Evolutionary conservation across 176 grass and related monocot genomes (phyloP), one percentile per base, ranked within the genome.

Genomic region (Paspalum notatum): DNA sequence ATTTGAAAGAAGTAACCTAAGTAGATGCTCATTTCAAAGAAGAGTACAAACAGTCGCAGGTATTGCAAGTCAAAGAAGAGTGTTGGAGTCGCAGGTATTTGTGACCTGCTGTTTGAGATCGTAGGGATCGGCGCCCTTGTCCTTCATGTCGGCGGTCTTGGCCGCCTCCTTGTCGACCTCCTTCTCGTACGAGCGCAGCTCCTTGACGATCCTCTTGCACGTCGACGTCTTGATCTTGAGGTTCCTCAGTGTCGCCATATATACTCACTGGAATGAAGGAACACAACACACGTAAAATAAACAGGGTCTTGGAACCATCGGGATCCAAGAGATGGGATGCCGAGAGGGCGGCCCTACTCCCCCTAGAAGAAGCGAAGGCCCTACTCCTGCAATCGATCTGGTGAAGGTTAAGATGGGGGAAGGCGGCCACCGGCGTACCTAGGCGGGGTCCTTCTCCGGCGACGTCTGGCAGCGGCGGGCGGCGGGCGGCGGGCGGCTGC

Each of bases 91-190:
- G 32, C n/a, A n/a, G n/a, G n/a, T n/a, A 57, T 9, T 10, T 55
- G 4, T 49, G 27, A 89, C 95, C 90, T 98, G 95, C 38, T 98
- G 95, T 80, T 98, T 98, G 48, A 95, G 92, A 77, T 98, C 92
- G 81, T 98, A 95, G 20, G 92, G 88, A 50, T 98, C 96, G 52
- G 96, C 92, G 41, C 88, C 81, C 74, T 90, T 89, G 68, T 95
- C 96, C 85, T 98, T 98, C 92, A 98, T 98, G 66, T 86, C 90
- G 54, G 88, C 86, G 54, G 90, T 98, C 79, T 92, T 98, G 27
- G 90, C 75, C 10, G 88, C 90, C 83, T 98, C 95, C 81, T 80
- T 89, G 74, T 92, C 81, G 18, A 91, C 95, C 55, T 94, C 92
- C 78, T 98, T 78, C 86, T 98, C 90, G 55, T 94, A 98, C 9